A percentile compares a stretch with the other conserved stretches of the same genome.
These are phyloP conservation scores for Coemansia sp. DNA, from an alignment of 192 early-diverging fungal genomes.

Conservation along the genomic window DNA sequence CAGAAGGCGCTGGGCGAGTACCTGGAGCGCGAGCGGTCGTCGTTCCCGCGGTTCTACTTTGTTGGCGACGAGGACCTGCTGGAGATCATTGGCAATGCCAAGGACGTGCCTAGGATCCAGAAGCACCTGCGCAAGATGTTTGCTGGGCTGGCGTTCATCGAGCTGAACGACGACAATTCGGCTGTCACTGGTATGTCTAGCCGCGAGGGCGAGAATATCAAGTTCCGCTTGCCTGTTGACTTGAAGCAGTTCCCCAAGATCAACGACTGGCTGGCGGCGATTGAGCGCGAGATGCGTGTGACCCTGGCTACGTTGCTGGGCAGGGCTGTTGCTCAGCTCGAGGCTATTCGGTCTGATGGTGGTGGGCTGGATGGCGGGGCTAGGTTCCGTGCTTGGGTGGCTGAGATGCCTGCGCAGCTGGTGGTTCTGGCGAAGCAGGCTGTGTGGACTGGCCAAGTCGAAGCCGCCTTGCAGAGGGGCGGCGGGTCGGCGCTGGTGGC, in stretches of 20 bases:
- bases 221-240: constrained; percentile 74
- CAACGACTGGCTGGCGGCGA: constrained; percentile 93
- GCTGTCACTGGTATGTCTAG: constrained; percentile 82
- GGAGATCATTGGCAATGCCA: constrained; percentile 99
- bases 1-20: constrained; percentile 99
- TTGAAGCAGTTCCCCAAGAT: constrained; percentile 85
- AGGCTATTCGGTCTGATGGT: constrained; percentile 4
- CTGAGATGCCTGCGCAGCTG: constrained; percentile 88
- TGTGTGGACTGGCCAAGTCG: constrained; percentile 87
- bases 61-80: constrained; percentile 99
- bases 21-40: constrained; percentile 91
- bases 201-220: constrained; percentile 87
- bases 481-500: constrained; percentile 49
- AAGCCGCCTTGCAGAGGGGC: constrained; percentile 61
- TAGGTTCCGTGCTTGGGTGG: constrained; percentile 78
- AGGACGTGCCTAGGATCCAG: constrained; percentile 92
- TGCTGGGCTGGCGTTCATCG: constrained; percentile 85
- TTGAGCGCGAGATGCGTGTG: constrained; percentile 93
- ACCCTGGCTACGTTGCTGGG: constrained; percentile 77
- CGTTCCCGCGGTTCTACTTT: constrained; percentile 99
- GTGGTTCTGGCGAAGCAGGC: constrained; percentile 88
- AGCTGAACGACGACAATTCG: constrained; percentile 77
- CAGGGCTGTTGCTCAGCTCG: constrained; percentile 69
- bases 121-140: constrained; percentile 99
- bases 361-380: constrained; percentile 39